Conservation (phyloP, 495 filamentous ascomycete genomes). For the Podospora australis region DNA sequence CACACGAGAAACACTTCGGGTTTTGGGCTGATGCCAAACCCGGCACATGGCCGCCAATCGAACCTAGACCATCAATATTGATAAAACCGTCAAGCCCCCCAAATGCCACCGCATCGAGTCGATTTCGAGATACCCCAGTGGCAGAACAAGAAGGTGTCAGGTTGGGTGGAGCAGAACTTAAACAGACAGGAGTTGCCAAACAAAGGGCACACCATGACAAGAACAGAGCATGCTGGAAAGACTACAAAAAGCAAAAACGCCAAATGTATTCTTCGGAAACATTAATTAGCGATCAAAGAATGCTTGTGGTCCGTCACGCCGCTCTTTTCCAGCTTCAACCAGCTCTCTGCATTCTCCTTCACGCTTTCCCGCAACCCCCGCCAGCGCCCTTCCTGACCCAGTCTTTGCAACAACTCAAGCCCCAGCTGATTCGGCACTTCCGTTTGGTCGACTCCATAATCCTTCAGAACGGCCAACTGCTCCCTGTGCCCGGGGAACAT, state of each 20-base stretch:
- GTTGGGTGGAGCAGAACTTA: background rate
- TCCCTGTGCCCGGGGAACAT: constrained; percentile 22
- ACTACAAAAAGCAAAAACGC: too few species aligned
- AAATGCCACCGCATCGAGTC: background rate
- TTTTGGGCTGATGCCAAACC: too few species aligned
- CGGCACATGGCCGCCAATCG: too few species aligned
- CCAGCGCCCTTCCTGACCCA: constrained; percentile 29
- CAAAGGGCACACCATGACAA: background rate
- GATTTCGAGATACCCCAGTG: background rate
- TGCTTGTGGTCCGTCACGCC: constrained; percentile 11
- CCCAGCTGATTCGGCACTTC: constrained; percentile 28
- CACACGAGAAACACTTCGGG: background rate
- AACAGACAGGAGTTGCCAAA: background rate
- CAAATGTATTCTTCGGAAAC: background rate
- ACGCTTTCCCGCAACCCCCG: constrained; percentile 31
- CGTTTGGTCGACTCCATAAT: constrained; percentile 28
- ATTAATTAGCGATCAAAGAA: background rate
- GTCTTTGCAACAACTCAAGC: constrained; percentile 22
- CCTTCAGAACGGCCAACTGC: constrained; percentile 16
- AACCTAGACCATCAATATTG: too few species aligned
- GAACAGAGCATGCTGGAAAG: background rate
- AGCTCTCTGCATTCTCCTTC: constrained; percentile 21
- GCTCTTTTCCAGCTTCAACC: constrained; percentile 12
- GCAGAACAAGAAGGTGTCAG: background rate
- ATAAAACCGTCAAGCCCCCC: too few species aligned